phyloP scores from a whole-genome alignment of 768 basidiomycete genomes.

The Kwoniella dendrophila region DNA sequence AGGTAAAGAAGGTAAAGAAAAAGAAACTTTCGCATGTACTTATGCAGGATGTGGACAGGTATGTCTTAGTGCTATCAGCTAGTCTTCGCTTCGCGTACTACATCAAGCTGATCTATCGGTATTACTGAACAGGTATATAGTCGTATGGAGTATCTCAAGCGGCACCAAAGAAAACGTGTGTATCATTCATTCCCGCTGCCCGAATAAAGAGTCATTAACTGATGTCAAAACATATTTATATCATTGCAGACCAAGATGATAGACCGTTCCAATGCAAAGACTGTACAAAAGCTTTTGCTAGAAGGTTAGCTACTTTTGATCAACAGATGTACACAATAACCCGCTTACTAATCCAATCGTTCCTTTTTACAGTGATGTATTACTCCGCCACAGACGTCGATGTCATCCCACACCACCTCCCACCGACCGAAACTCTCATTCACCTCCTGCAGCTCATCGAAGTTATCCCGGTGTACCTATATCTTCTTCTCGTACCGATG shows the following conservation, averaged over 20 bases:
- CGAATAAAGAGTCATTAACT: too few relatives aligned
- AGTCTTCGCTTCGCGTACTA: neutral
- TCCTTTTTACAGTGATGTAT: conserved; percentile 50
- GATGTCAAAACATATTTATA: too few relatives aligned
- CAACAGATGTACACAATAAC: neutral
- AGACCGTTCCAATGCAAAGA: conserved; percentile 56
- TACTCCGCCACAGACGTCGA: conserved; percentile 55
- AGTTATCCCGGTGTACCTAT: conserved; percentile 45
- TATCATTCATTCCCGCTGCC: too few relatives aligned
- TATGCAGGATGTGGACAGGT: conserved; percentile 52
- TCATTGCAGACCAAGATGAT: conserved; percentile 53
- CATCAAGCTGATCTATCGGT: neutral
- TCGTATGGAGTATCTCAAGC: conserved; percentile 56
- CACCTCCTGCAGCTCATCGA: conserved; percentile 36
- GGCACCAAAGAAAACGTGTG: conserved; percentile 57
- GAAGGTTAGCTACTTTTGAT: conserved; percentile 45
- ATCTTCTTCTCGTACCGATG: conserved; percentile 46
- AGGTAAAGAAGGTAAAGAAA: conserved; percentile 46
- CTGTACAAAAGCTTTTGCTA: conserved; percentile 56
- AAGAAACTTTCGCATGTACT: conserved; percentile 49
- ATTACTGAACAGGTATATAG: conserved; percentile 45
- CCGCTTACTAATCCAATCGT: conserved; percentile 10
- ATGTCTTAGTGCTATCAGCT: conserved; percentile 1
- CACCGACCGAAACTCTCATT: conserved; percentile 33
- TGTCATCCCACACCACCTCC: conserved; percentile 54